These are phyloP conservation scores for Rhizophora apiculata DNA, from an alignment of 345 rosid genomes.

Conservation along the genomic window DNA sequence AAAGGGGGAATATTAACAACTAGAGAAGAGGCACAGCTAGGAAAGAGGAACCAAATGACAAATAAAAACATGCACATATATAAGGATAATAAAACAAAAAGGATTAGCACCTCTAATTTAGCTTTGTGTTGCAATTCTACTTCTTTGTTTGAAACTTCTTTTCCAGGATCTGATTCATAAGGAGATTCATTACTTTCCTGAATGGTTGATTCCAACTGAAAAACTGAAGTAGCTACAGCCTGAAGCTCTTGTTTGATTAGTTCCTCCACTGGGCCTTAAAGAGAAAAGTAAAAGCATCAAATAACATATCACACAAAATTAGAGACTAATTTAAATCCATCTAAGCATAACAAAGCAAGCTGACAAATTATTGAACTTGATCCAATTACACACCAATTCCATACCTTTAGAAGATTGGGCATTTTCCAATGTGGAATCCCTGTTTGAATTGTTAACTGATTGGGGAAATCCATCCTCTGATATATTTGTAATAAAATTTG, in stretches of 20 bases:
- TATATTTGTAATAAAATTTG: conserved; percentile 25
- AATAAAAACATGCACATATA: not conserved
- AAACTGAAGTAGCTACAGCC: conserved; percentile 60
- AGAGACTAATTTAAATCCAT: not conserved
- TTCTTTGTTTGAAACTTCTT: conserved; percentile 25
- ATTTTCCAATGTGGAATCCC: conserved; percentile 31
- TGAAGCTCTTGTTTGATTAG: conserved; percentile 59
- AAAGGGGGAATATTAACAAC: not conserved
- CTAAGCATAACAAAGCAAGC: not conserved
- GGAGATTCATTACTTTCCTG: conserved; percentile 26
- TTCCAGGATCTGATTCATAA: conserved; percentile 26
- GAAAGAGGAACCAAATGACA: not conserved
- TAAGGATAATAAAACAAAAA: not conserved
- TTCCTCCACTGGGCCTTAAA: conserved; percentile 47
- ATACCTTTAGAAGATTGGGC: conserved; percentile 43
- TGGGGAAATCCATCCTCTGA: conserved; percentile 35
- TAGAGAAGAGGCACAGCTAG: not conserved
- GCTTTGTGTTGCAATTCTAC: conserved; percentile 39
- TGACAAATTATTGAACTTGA: not conserved
- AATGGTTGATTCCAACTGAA: conserved; percentile 33
- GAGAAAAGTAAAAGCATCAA: conserved; percentile 11
- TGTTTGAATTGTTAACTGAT: conserved; percentile 26
- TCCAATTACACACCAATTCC: conserved; percentile 30
- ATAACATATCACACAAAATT: conserved; percentile 1
- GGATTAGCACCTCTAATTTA: conserved; percentile 47